A percentile compares a stretch with the other conserved stretches of the same genome.
Conservation (phyloP, 176 grass and related monocot genomes). For the Dactylis glomerata region DNA sequence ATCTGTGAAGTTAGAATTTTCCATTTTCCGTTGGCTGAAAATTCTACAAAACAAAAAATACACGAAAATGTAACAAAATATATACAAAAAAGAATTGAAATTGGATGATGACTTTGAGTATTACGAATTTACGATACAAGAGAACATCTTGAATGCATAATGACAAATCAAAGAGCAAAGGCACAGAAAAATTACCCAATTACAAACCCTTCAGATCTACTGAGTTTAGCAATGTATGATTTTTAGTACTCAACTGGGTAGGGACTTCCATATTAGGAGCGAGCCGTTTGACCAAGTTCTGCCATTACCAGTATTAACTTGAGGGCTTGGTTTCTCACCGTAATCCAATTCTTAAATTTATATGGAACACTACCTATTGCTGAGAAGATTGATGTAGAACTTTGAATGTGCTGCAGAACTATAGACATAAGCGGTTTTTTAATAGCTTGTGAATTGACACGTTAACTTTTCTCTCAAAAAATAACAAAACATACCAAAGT, state of each 20-base stretch:
- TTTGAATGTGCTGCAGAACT: not conserved
- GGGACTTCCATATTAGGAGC: not conserved
- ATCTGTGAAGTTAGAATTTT: not conserved
- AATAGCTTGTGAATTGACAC: not conserved
- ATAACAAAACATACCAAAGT: not conserved
- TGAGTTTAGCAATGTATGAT: not conserved
- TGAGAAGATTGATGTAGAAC: not conserved
- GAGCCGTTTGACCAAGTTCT: not conserved
- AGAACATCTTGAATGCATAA: not conserved
- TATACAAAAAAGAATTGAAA: not conserved
- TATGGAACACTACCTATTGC: not conserved
- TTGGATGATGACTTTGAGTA: not conserved
- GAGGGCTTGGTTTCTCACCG: conserved; percentile 15
- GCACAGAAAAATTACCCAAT: not conserved
- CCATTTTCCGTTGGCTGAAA: not conserved
- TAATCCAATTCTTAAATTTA: not conserved
- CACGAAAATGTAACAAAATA: not conserved
- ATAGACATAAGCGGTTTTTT: not conserved
- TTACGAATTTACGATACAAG: not conserved
- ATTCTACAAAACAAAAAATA: not conserved
- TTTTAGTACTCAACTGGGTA: not conserved
- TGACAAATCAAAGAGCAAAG: not conserved
- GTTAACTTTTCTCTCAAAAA: conserved; percentile 1
- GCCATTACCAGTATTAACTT: not conserved
- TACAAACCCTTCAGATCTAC: not conserved